phyloP scores from a whole-genome alignment of 2,329 filamentous ascomycete species.

The Aspergillus sojae region DNA sequence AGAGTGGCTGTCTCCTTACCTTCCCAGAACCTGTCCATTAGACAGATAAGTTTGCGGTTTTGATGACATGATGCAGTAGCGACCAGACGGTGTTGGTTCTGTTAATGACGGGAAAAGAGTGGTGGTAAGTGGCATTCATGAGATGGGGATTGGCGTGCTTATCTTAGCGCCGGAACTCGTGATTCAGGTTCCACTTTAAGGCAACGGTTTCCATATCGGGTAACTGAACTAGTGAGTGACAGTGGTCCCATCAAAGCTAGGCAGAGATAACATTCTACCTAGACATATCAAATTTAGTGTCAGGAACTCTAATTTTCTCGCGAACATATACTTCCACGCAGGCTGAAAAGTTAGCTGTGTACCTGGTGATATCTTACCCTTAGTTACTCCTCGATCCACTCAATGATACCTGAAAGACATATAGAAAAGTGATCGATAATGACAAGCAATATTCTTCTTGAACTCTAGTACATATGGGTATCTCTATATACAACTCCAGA shows the following conservation, averaged over 20 bases:
- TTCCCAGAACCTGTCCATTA: constrained; percentile 41
- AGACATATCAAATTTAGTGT: neutral
- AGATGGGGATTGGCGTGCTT: neutral
- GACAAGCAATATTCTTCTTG: neutral
- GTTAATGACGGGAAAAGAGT: neutral
- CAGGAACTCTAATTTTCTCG: too few relatives aligned
- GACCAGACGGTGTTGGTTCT: neutral
- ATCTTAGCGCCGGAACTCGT: constrained; percentile 12
- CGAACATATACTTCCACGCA: neutral
- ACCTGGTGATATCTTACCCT: neutral
- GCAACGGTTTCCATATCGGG: neutral
- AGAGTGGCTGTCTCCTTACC: constrained; percentile 25
- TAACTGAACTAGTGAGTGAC: neutral
- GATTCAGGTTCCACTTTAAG: constrained; percentile 11
- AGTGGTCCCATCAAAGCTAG: neutral
- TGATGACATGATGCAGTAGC: constrained; percentile 34
- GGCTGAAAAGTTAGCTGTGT: neutral
- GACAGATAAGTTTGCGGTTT: constrained; percentile 41
- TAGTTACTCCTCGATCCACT: neutral
- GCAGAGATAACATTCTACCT: neutral
- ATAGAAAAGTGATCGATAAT: neutral
- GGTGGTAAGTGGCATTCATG: neutral
- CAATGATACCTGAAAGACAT: neutral
- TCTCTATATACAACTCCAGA: constrained; percentile 16
- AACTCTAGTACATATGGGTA: constrained; percentile 11